Evolutionary conservation across 2,329 filamentous ascomycete genomes (phyloP), one percentile per base, ranked within the genome.

Genomic region (Hymenoscyphus repandus): DNA sequence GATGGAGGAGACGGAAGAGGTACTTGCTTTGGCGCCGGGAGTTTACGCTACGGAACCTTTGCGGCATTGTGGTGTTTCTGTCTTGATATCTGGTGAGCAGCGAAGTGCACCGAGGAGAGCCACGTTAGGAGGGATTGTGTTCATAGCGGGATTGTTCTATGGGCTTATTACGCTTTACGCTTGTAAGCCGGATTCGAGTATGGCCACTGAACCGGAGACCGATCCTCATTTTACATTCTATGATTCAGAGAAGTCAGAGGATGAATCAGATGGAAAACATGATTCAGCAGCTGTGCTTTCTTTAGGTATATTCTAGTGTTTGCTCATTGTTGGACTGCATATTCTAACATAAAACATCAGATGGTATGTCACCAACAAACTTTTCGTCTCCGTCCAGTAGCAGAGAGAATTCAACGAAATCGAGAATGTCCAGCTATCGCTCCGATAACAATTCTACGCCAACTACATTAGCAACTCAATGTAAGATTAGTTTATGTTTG

Each of bases 61-160:
- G 37, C 38, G 46, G n/a, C 50, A 52, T 36, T 52, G 50, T 15
- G 50, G 50, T 7, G 46, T 49, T 10, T 46, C 50, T 38, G 42
- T 52, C 2, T 36, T 49, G 5, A 49, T 52, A 3, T 52, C 46
- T 18, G 46, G 46, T 12, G 40, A 45, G 5, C 50, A 49, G 12
- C 34, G 30, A 7, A 34, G 50, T 6, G 18, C 46, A 6, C 41
- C 47, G 9, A 27, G 46, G 13, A 49, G 30, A 30, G 50, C 50
- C 37, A 52, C 50, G 1, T 39, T 52, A 11, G 50, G 50, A 30
- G 50, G 50, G n/a, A 50, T 50, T 41, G 48, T 50, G 6, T 50
- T 50, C 33, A 50, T 50, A 41, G 48, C 48, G 10, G 48, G 48
- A 27, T 18, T 50, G 9, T 46, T 50, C 31, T 50, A 50, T n/a